phyloP scores from a whole-genome alignment of 768 basidiomycete species.

The Agrocybe pediades region DNA sequence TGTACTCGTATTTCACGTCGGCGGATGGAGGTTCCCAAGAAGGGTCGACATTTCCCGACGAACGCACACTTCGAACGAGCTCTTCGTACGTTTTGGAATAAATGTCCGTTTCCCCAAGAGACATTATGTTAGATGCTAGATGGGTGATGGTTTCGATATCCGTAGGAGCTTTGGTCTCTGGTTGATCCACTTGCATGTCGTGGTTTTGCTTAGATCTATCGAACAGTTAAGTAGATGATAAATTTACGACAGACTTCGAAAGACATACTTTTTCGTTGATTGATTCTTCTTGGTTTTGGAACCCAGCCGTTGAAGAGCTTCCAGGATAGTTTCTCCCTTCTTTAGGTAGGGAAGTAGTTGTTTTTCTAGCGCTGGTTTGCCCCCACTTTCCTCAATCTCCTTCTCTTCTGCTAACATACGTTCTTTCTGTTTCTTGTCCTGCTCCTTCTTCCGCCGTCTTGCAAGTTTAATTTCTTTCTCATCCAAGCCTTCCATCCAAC shows the following conservation, averaged over 20 bases:
- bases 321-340: slow-evolving; percentile 89
- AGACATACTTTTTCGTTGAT: slow-evolving; percentile 30
- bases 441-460: slow-evolving; percentile 69
- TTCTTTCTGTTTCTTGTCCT: slow-evolving; percentile 72
- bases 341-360: slow-evolving; percentile 76
- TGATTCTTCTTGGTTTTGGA: slow-evolving; percentile 45
- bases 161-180: slow-evolving; percentile 31
- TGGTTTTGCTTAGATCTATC: slow-evolving; percentile 32
- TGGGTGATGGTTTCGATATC: slow-evolving; percentile 83
- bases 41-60: slow-evolving; percentile 66
- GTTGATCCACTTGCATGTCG: slow-evolving; percentile 55
- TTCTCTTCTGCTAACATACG: slow-evolving; percentile 72
- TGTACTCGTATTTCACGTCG: slow-evolving; percentile 78
- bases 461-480: slow-evolving; percentile 87
- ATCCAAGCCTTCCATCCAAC: slow-evolving; percentile 92
- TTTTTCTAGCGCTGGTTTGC: slow-evolving; percentile 61
- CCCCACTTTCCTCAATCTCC: slow-evolving; percentile 70
- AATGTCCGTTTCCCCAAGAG: slow-evolving; percentile 81
- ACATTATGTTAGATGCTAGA: slow-evolving; percentile 86
- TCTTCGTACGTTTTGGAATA: slow-evolving; percentile 88
- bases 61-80: slow-evolving; percentile 73
- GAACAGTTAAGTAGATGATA: background rate
- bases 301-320: slow-evolving; percentile 87
- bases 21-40: slow-evolving; percentile 80
- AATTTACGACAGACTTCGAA: background rate